phyloP scores from a whole-genome alignment of 2,329 filamentous ascomycete species.

The Verticillium nonalfalfae region DNA sequence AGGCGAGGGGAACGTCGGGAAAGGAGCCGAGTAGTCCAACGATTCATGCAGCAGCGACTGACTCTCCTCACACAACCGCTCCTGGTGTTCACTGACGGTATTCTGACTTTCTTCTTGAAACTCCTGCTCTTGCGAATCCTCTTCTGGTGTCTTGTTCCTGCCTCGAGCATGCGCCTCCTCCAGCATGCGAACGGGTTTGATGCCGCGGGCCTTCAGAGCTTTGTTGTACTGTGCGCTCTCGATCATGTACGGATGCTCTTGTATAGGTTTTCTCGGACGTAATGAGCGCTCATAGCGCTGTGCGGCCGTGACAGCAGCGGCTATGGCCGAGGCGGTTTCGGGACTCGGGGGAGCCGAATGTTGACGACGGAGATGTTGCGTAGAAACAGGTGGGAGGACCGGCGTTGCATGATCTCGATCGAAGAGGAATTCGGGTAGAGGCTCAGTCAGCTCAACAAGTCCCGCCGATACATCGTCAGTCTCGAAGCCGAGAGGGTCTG shows the following conservation, averaged over 20 bases:
- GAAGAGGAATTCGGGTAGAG: slow-evolving; percentile 17
- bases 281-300: slow-evolving; percentile 40
- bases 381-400: slow-evolving; percentile 42
- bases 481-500: slow-evolving; percentile 8
- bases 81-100: slow-evolving; percentile 17
- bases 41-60: slow-evolving; percentile 13
- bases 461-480: slow-evolving; percentile 29
- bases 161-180: slow-evolving; percentile 20
- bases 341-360: neutral
- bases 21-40: neutral
- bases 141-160: slow-evolving; percentile 22
- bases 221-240: slow-evolving; percentile 49
- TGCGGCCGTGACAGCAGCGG: slow-evolving; percentile 7
- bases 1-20: neutral
- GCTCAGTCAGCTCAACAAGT: slow-evolving; percentile 27
- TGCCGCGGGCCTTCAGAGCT: slow-evolving; percentile 45
- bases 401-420: slow-evolving; percentile 18
- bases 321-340: neutral
- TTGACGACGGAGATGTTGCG: slow-evolving; percentile 43
- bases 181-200: slow-evolving; percentile 42
- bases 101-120: slow-evolving; percentile 47
- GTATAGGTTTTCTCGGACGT: slow-evolving; percentile 54
- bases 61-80: slow-evolving; percentile 26
- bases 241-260: slow-evolving; percentile 52
- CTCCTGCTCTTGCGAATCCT: slow-evolving; percentile 41